phyloP scores from a whole-genome alignment of 2,329 filamentous ascomycete species.

The Stagonosporopsis tanaceti region DNA sequence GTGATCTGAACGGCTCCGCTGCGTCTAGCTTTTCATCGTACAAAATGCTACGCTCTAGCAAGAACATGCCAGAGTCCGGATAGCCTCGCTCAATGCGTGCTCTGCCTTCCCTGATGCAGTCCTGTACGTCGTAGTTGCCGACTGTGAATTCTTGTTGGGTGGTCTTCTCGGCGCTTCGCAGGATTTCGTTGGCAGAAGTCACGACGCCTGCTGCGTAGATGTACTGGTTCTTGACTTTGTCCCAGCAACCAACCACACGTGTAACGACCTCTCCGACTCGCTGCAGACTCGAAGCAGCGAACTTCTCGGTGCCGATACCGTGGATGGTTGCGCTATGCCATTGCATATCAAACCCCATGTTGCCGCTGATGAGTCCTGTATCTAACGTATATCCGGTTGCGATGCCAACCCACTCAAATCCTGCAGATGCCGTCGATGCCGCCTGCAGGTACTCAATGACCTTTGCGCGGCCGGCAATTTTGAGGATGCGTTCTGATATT shows the following conservation, averaged over 20 bases:
- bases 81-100: conserved; percentile 48
- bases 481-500: conserved; percentile 42
- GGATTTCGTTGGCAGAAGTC: conserved; percentile 45
- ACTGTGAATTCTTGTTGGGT: conserved; percentile 42
- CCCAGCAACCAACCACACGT: conserved; percentile 42
- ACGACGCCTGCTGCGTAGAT: conserved; percentile 45
- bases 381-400: conserved; percentile 48
- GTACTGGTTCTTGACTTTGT: conserved; percentile 46
- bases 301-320: conserved; percentile 45
- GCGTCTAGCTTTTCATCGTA: conserved; percentile 44
- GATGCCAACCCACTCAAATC: conserved; percentile 47
- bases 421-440: conserved; percentile 6
- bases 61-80: conserved; percentile 50
- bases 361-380: conserved; percentile 40
- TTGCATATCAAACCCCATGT: conserved; percentile 49
- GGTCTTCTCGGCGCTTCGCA: conserved; percentile 37
- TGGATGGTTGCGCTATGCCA: conserved; percentile 52
- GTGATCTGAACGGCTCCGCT: conserved; percentile 35
- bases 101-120: conserved; percentile 47
- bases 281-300: conserved; percentile 46
- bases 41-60: conserved; percentile 50
- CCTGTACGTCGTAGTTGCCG: conserved; percentile 43
- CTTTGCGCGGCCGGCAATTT: conserved; percentile 37
- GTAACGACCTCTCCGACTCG: conserved; percentile 42
- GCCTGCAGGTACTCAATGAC: conserved; percentile 42